phyloP scores from a whole-genome alignment of 2,329 filamentous ascomycete species.

The Diaporthe eres region DNA sequence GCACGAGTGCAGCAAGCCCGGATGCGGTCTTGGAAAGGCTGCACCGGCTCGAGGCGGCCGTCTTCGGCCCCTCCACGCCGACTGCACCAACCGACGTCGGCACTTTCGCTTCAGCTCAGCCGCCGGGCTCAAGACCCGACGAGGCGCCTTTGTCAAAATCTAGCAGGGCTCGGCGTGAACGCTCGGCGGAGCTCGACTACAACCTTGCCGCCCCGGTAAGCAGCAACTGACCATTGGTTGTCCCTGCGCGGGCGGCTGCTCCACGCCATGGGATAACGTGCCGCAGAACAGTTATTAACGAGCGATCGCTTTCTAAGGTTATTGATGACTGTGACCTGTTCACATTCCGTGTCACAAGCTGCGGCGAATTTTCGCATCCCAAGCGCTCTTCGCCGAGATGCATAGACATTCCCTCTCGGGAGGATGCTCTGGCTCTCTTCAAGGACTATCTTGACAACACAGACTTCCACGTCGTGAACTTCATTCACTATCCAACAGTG shows the following conservation, averaged over 20 bases:
- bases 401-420: constrained; percentile 28
- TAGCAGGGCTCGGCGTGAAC: background rate
- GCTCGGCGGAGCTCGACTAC: constrained; percentile 37
- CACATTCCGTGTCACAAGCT: constrained; percentile 31
- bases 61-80: constrained; percentile 42
- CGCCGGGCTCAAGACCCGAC: background rate
- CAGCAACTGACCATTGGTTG: background rate
- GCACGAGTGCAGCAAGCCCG: background rate
- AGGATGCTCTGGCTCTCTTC: constrained; percentile 48
- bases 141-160: background rate
- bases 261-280: no score
- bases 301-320: background rate
- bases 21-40: constrained; percentile 47
- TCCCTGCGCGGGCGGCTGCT: background rate
- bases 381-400: constrained; percentile 5
- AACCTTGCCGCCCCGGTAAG: constrained; percentile 26
- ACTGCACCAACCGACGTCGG: background rate
- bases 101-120: background rate
- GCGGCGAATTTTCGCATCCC: background rate
- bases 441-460: constrained; percentile 48
- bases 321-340: constrained; percentile 29
- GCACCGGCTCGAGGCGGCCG: constrained; percentile 47
- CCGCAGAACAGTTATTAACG: background rate
- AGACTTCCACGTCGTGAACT: constrained; percentile 37
- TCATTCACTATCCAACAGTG: constrained; percentile 45